Base-by-base conservation (phyloP, 495 filamentous ascomycete species). In the Physcia stellaris region DNA sequence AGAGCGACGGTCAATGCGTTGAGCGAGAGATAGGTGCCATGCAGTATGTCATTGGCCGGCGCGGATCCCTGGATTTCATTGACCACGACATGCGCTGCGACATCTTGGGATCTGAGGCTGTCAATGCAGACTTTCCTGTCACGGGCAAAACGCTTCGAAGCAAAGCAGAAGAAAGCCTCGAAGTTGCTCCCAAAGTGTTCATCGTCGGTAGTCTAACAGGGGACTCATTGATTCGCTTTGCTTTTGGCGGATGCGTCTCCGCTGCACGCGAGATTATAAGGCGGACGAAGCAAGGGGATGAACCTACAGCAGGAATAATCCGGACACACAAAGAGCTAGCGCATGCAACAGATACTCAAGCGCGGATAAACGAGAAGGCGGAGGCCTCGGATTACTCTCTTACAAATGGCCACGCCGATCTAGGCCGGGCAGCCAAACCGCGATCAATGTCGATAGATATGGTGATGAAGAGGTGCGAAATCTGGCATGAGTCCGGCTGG, bases 191-290 rank as follows among this genome's bases (percentile, higher is more conserved):
- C 2, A 55, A 62, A 17, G 55, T 79, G n/a, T 78, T 73, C 48
- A 66, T 71, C 28, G 68, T 77, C 24, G 76, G 76, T 7, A 79
- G 75, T 37, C 46, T 80, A 36, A 74, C 73, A 0, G 76, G 76
- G 1, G 76, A 80, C 47, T 77, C 73, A 4, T 60, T 80, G 2
- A 67, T 80, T 22, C 64, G 77, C 2, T 79, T 77, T 46, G 70
- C 73, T 1, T 70, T 75, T 19, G 76, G 76, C 1, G 66, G 77
- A 9, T 77, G 76, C 45, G 64, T 69, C 5, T 71, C 67, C 48
- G 61, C 68, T 4, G 76, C 75, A 4, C 63, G 71, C 4, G 67
- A 63, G 47, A 61, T 80, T 16, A 62, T 73, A 11, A 41, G 28
- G 6, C 18, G 32, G 15, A 12, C 11, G 1, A 10, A n/a, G 33